Evolutionary conservation across 352 stramenopile genomes (phyloP).

Genomic region (Phytophthora agathidicida): DNA sequence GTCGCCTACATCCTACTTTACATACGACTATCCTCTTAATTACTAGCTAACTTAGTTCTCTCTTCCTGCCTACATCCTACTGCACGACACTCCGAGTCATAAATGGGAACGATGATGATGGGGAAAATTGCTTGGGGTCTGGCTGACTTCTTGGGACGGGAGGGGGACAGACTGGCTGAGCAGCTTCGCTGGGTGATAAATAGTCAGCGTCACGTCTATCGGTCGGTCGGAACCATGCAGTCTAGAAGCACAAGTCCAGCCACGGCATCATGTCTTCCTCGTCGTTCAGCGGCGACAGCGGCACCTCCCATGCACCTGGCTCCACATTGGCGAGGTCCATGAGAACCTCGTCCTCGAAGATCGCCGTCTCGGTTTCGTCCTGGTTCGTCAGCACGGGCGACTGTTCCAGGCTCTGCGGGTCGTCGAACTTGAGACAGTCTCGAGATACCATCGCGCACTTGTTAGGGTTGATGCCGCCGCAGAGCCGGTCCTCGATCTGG

Average conservation of each 20-base stretch:
- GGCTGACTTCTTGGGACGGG: conserved; percentile 10
- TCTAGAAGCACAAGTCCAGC: conserved; percentile 85
- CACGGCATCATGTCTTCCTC: conserved; percentile 86
- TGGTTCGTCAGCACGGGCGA: conserved; percentile 25
- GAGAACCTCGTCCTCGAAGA: conserved; percentile 74
- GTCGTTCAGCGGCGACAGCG: conserved; percentile 83
- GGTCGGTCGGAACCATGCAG: conserved; percentile 18
- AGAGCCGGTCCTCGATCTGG: conserved; percentile 46
- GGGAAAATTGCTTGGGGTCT: conserved; percentile 14
- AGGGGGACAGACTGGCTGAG: conserved; percentile 18
- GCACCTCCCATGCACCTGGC: conserved; percentile 79
- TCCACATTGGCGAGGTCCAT: conserved; percentile 77
- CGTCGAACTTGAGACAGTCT: conserved; percentile 74
- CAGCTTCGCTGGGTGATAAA: conserved; percentile 45
- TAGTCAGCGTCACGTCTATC: conserved; percentile 50
- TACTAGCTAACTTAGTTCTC: conserved; percentile 42
- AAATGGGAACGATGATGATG: conserved; percentile 34
- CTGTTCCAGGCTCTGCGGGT: conserved; percentile 23
- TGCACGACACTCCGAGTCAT: conserved; percentile 35
- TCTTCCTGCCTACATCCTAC: conserved; percentile 38
- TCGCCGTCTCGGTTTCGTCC: conserved; percentile 40
- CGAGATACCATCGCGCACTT: conserved; percentile 70
- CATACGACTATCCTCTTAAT: conserved; percentile 42
- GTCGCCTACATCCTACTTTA: conserved; percentile 41
- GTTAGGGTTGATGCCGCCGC: conserved; percentile 44